These are phyloP conservation scores for Scedosporium dehoogii DNA, from an alignment of 2,329 filamentous ascomycete species.

Conservation along the genomic window DNA sequence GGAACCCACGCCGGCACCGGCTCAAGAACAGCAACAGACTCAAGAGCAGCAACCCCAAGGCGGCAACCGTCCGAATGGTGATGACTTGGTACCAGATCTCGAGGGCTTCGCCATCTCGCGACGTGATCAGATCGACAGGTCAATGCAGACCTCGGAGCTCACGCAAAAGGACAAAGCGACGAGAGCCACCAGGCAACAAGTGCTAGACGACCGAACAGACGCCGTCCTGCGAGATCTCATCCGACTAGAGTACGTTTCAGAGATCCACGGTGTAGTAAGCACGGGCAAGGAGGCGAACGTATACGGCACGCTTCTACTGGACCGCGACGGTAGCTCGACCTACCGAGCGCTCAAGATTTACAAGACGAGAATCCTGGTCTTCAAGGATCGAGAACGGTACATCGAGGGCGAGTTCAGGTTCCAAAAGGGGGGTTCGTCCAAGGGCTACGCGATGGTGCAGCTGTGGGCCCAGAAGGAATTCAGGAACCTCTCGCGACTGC, in stretches of 20 bases:
- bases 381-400: conserved; percentile 96
- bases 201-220: conserved; percentile 84
- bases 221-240: conserved; percentile 97
- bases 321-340: conserved; percentile 43
- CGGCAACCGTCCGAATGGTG: background rate
- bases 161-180: conserved; percentile 80
- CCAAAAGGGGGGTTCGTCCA: conserved; percentile 72
- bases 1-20: background rate
- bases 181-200: conserved; percentile 87
- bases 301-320: conserved; percentile 71
- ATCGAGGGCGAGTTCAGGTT: conserved; percentile 93
- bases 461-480: conserved; percentile 99
- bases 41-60: background rate
- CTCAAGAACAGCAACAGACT: background rate
- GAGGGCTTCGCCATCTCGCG: conserved; percentile 7
- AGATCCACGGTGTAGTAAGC: conserved; percentile 89
- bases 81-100: conserved; percentile 4
- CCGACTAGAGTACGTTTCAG: conserved; percentile 78
- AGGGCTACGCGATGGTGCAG: conserved; percentile 97
- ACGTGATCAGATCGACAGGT: conserved; percentile 6
- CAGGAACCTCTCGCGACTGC: conserved; percentile 78
- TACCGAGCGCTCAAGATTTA: conserved; percentile 91
- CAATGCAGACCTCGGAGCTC: conserved; percentile 21
- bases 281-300: conserved; percentile 99
- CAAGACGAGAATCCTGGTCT: conserved; percentile 94